These are phyloP conservation scores for Polychaeton citri DNA, from an alignment of 2,329 filamentous ascomycete species.

Conservation along the genomic window DNA sequence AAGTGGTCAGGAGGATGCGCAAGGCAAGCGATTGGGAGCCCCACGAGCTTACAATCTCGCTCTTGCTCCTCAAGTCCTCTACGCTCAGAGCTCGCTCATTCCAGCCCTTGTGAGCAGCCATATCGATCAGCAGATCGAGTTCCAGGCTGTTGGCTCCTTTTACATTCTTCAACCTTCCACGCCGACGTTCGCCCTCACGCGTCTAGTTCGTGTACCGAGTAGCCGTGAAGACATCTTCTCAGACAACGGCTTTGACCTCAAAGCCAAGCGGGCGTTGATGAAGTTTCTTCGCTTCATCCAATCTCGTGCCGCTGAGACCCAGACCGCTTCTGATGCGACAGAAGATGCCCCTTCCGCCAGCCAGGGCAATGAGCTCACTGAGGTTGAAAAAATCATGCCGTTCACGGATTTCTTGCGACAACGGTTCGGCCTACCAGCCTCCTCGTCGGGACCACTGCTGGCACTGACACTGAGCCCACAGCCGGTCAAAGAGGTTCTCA, in stretches of 20 bases:
- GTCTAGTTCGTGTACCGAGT: slow-evolving; percentile 63
- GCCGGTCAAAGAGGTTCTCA: slow-evolving; percentile 38
- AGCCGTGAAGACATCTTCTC: slow-evolving; percentile 86
- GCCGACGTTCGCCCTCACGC: slow-evolving; percentile 4
- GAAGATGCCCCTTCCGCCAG: slow-evolving; percentile 48
- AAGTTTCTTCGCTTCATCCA: slow-evolving; percentile 84
- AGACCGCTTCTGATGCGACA: background rate
- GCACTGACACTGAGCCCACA: slow-evolving; percentile 66
- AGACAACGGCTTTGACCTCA: slow-evolving; percentile 59
- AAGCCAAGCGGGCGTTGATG: slow-evolving; percentile 77
- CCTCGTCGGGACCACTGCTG: slow-evolving; percentile 50
- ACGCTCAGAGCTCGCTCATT: slow-evolving; percentile 66
- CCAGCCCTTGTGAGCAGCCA: slow-evolving; percentile 75
- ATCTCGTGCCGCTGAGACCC: slow-evolving; percentile 48
- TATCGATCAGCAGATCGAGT: slow-evolving; percentile 81
- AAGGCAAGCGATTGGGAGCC: slow-evolving; percentile 34
- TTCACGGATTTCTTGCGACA: slow-evolving; percentile 47
- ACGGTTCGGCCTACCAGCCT: slow-evolving; percentile 43
- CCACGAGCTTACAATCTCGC: slow-evolving; percentile 71
- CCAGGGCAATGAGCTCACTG: slow-evolving; percentile 17
- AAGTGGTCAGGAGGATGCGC: slow-evolving; percentile 9
- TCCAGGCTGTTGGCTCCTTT: slow-evolving; percentile 85
- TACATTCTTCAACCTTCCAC: slow-evolving; percentile 48
- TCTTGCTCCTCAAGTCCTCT: slow-evolving; percentile 74
- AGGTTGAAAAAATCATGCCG: slow-evolving; percentile 38